Evolutionary conservation across 1,284 basidiomycete species (phyloP), one percentile per base, ranked within the genome.

Genomic region (Irpex sp.): DNA sequence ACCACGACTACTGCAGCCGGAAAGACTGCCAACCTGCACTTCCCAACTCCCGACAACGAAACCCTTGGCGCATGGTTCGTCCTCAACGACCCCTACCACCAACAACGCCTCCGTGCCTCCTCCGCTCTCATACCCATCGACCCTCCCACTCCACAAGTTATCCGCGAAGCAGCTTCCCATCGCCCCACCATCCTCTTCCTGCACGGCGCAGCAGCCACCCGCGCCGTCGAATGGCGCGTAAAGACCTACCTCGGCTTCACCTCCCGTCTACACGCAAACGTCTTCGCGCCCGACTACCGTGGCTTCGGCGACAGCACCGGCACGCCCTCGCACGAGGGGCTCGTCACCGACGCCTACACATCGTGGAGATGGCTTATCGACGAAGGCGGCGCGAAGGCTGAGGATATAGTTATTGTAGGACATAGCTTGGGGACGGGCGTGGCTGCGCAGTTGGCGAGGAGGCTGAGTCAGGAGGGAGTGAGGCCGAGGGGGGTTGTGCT

Each of bases 281-380:
- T 97, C 1, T 74, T 97, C 19, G 87, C 86, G 0, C 85, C 93
- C 52, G 95, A 97, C 74, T 96, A 96, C 71, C 85, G 94, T n/a
- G 96, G 96, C 0, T 98, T 91, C 68, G 96, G 80, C 0, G 94
- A 98, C 71, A 95, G 93, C 60, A 82, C 84, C 0, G 93, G 94
- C 1, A 73, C 72, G 0, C 95, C 95, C 0, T 85, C 82, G 9
- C 90, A 96, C 71, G 73, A 75, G 10, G 96, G 95, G 0, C 76
- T 98, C 0, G 73, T 84, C 0, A 74, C 74, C 3, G 96, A 98
- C 69, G 94, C 93, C 1, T 79, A 85, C 28, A 81, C 92, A 0
- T 91, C 88, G 0, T 97, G 87, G 82, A 83, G 93, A 66, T 96
- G 90, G 87, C 74, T 94, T 5, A 71, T 86, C 5, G 69, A 75